phyloP scores from a whole-genome alignment of 345 rosid species.

The Hypericum androsaemum region DNA sequence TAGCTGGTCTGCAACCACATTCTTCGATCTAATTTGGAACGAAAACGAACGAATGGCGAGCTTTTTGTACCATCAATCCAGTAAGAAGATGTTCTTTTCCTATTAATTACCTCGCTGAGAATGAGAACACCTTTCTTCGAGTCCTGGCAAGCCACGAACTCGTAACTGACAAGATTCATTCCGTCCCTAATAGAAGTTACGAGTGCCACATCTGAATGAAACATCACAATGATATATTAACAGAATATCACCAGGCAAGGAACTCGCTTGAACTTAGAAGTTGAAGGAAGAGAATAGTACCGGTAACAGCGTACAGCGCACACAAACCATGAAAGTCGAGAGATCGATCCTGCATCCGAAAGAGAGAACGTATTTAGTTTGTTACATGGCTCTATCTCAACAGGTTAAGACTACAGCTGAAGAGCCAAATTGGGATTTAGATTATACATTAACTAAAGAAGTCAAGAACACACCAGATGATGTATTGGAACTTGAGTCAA shows the following conservation, averaged over 20 bases:
- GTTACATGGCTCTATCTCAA: background rate
- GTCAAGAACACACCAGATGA: conserved; percentile 65
- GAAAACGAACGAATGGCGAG: too few relatives aligned
- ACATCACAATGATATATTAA: background rate
- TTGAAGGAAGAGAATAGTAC: conserved; percentile 29
- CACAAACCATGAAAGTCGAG: conserved; percentile 76
- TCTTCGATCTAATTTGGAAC: too few relatives aligned
- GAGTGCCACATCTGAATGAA: conserved; percentile 77
- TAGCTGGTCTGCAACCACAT: too few relatives aligned
- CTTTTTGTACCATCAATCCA: too few relatives aligned
- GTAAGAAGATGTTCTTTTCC: too few relatives aligned
- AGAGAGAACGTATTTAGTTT: background rate
- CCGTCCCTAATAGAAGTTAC: conserved; percentile 98
- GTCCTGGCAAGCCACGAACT: conserved; percentile 98
- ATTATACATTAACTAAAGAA: background rate
- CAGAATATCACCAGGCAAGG: background rate
- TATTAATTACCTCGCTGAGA: conserved; percentile 82
- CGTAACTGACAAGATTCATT: conserved; percentile 98
- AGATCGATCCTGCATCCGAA: conserved; percentile 74
- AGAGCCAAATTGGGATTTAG: too few relatives aligned
- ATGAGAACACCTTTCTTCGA: conserved; percentile 96
- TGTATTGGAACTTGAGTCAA: conserved; percentile 90
- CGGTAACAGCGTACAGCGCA: conserved; percentile 94
- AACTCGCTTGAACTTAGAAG: background rate
- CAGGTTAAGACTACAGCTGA: too few relatives aligned